Base-by-base conservation (phyloP, 805 yeast species). In the Myxozyma melibiosi region DNA sequence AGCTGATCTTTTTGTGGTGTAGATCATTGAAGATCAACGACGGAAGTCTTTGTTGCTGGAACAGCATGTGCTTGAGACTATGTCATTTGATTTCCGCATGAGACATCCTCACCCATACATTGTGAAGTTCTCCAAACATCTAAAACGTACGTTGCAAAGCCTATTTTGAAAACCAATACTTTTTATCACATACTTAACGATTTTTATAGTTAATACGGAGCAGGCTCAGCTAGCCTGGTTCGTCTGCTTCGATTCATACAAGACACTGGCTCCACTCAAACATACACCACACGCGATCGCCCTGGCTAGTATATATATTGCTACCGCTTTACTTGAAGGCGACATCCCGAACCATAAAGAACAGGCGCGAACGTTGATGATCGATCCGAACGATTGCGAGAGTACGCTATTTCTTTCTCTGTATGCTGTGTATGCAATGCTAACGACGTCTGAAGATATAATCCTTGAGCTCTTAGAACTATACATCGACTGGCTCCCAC, bases 201-300 rank as follows among this genome's bases (percentile, higher is more conserved):
- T 11, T 14, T 3, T 18, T 27, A 22, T 27, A 47, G 51, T 47
- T 27, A 41, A n/a, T 25, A 5, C 35, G 14, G 76, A 79, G 20
- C 66, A 78, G 13, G 76, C 84, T 3, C 76, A 79, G 65, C 67
- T 82, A 39, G 80, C 84, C 3, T 88, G 94, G 94, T 71, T 83
- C 27, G 74, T 87, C 3, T 74, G 82, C 22, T 82, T 81, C 67
- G 96, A 88, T 68, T 75, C 84, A 6, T 81, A 84, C 68, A 80
- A 84, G 48, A 80, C 90, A 2, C 87, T 86, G 28, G 73, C 84
- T 16, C 76, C 81, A 8, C 69, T 88, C 25, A 83, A 80, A 65
- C 76, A 81, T 7, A 90, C 95, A 1, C 84, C 86, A 1, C 89
- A 86, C 68, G 78, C 84, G 38, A 81, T 85, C 39, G 87, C 94